phyloP scores from a whole-genome alignment of 176 grass and related monocot genomes.

The Otatea glauca region DNA sequence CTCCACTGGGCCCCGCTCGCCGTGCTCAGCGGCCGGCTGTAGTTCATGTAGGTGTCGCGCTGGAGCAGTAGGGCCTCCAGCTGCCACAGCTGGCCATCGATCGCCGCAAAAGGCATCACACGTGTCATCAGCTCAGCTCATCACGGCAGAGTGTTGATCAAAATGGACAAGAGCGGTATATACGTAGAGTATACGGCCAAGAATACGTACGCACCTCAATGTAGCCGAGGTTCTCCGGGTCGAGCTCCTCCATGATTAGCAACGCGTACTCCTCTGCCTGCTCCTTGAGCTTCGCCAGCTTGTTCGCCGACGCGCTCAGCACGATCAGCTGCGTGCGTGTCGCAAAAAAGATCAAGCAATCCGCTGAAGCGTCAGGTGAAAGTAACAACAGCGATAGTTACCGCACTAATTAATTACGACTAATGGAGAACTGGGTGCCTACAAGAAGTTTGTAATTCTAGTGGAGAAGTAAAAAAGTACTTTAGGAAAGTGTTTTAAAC shows the following conservation, averaged over 20 bases:
- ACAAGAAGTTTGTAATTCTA: slow-evolving; percentile 44
- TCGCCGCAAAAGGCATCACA: neutral
- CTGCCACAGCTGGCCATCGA: slow-evolving; percentile 79
- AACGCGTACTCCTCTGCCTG: slow-evolving; percentile 96
- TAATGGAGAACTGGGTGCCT: slow-evolving; percentile 13
- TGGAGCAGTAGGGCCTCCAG: slow-evolving; percentile 88
- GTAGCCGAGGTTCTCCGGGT: slow-evolving; percentile 96
- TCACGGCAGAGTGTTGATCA: neutral
- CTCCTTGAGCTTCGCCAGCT: slow-evolving; percentile 93
- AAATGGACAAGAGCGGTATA: neutral
- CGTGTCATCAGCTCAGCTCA: slow-evolving; percentile 5
- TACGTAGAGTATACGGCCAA: neutral
- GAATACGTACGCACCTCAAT: slow-evolving; percentile 68
- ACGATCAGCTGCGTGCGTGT: slow-evolving; percentile 69
- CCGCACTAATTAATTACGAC: neutral
- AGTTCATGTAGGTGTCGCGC: slow-evolving; percentile 98
- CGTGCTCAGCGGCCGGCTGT: slow-evolving; percentile 91
- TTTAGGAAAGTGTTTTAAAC: slow-evolving; percentile 32
- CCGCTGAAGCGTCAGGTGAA: slow-evolving; percentile 19
- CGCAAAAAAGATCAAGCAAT: neutral
- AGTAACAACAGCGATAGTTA: slow-evolving; percentile 34
- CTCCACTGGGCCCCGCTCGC: slow-evolving; percentile 93
- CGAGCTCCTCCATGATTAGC: slow-evolving; percentile 98
- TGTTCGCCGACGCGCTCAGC: slow-evolving; percentile 95
- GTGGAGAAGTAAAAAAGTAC: neutral